Evolutionary conservation across 1,284 basidiomycete genomes (phyloP).

Genomic region (Coniferiporia weirii): DNA sequence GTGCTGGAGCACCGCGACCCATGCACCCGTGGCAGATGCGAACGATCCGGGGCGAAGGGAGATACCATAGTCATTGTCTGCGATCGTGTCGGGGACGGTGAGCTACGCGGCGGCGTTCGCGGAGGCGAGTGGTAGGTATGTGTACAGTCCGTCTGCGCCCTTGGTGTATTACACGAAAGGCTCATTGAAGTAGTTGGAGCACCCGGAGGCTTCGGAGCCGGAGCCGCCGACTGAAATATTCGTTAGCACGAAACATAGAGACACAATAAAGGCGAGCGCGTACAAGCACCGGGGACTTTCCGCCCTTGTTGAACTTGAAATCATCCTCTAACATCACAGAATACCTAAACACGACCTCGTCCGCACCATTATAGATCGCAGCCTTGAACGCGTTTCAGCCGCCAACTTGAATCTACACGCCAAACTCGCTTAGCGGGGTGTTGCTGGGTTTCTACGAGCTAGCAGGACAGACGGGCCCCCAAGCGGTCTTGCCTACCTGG

Average conservation of each 20-base stretch:
- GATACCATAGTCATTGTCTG: conserved; percentile 26
- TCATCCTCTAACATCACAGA: conserved; percentile 17
- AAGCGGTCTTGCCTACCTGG: conserved; percentile 14
- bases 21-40: conserved; percentile 25
- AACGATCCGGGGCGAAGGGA: conserved; percentile 25
- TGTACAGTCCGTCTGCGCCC: conserved; percentile 53
- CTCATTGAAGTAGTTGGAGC: conserved; percentile 19
- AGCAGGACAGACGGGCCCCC: conserved; percentile 19
- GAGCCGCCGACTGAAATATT: conserved; percentile 43
- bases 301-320: conserved; percentile 32
- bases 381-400: conserved; percentile 11
- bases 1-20: conserved; percentile 34
- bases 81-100: conserved; percentile 22
- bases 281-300: conserved; percentile 54
- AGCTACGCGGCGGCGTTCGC: conserved; percentile 3
- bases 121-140: no score
- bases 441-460: no score
- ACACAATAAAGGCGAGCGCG: conserved; percentile 22
- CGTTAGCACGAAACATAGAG: no score
- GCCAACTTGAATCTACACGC: conserved; percentile 19
- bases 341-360: conserved; percentile 7
- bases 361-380: conserved; percentile 9
- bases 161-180: conserved; percentile 26
- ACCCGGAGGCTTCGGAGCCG: conserved; percentile 33
- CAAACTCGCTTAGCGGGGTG: no score